Conservation (phyloP, 352 stramenopile genomes). For the Pythium monospermum region DNA sequence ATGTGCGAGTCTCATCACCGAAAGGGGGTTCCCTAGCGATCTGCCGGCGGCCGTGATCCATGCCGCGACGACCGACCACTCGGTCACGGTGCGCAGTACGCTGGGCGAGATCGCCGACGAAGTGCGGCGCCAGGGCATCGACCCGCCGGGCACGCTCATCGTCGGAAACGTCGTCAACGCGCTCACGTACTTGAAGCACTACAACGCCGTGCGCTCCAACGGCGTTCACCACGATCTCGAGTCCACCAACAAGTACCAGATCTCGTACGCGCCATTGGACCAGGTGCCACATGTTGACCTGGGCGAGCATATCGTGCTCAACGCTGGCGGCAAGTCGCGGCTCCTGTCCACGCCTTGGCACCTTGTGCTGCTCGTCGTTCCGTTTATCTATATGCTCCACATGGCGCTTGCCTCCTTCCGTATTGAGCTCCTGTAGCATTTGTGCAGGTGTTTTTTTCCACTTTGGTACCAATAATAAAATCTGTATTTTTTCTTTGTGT, state of each 20-base stretch:
- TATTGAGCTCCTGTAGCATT: constrained; percentile 8
- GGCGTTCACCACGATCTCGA: constrained; percentile 18
- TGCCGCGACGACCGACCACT: constrained; percentile 86
- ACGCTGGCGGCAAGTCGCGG: constrained; percentile 16
- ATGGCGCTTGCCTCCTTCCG: constrained; percentile 4
- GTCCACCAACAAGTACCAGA: constrained; percentile 48
- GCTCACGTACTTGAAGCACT: constrained; percentile 62
- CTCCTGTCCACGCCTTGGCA: constrained; percentile 15
- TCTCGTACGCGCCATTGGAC: constrained; percentile 54
- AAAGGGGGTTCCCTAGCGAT: constrained; percentile 86
- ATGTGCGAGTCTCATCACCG: constrained; percentile 64
- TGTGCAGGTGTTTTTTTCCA: background rate
- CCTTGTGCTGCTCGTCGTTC: constrained; percentile 21
- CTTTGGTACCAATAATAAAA: background rate
- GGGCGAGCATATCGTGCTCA: constrained; percentile 55
- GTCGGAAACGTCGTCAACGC: constrained; percentile 91
- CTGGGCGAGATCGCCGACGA: constrained; percentile 88
- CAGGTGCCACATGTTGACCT: constrained; percentile 44
- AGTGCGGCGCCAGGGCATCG: constrained; percentile 77
- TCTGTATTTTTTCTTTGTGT: background rate
- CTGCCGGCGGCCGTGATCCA: constrained; percentile 93
- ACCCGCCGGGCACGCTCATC: constrained; percentile 91
- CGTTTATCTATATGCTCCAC: constrained; percentile 20
- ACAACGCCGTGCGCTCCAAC: constrained; percentile 39
- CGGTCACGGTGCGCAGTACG: constrained; percentile 85